Conservation (phyloP, 192 early-diverging fungal genomes). For the Coemansia erecta region DNA sequence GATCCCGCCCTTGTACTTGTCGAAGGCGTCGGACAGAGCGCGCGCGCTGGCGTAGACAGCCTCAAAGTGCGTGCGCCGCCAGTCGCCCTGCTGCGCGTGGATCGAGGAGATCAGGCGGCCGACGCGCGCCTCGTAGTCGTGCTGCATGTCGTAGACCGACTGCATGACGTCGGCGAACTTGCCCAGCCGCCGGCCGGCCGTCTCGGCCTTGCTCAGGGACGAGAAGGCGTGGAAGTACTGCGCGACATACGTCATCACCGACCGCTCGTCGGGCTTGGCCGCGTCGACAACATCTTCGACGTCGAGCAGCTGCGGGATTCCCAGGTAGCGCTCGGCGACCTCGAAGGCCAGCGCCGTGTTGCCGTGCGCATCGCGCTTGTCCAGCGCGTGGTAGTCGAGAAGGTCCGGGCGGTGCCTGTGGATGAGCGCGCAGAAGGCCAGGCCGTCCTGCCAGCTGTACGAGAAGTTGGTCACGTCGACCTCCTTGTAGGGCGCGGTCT, state of each 20-base stretch:
- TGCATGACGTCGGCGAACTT: constrained; percentile 88
- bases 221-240: constrained; percentile 99
- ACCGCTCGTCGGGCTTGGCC: constrained; percentile 91
- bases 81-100: constrained; percentile 59
- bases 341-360: constrained; percentile 95
- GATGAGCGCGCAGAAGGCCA: constrained; percentile 96
- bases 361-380: constrained; percentile 77
- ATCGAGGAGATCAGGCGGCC: constrained; percentile 69
- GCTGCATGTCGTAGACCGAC: constrained; percentile 88
- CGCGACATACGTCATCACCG: constrained; percentile 97
- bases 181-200: constrained; percentile 88
- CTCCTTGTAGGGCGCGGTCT: constrained; percentile 79
- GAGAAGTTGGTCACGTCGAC: constrained; percentile 91
- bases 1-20: constrained; percentile 74
- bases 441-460: constrained; percentile 89
- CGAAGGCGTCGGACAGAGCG: constrained; percentile 69
- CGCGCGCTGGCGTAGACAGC: constrained; percentile 76
- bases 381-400: constrained; percentile 81
- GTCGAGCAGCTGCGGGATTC: constrained; percentile 90
- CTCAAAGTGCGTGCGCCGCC: constrained; percentile 64
- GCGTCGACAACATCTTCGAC: constrained; percentile 96
- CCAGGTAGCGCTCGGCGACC: constrained; percentile 84
- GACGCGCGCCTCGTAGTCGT: constrained; percentile 90
- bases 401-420: constrained; percentile 96
- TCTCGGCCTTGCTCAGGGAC: constrained; percentile 73